Conservation (phyloP, 2,329 filamentous ascomycete species). For the Trichoderma atrobrunneum region DNA sequence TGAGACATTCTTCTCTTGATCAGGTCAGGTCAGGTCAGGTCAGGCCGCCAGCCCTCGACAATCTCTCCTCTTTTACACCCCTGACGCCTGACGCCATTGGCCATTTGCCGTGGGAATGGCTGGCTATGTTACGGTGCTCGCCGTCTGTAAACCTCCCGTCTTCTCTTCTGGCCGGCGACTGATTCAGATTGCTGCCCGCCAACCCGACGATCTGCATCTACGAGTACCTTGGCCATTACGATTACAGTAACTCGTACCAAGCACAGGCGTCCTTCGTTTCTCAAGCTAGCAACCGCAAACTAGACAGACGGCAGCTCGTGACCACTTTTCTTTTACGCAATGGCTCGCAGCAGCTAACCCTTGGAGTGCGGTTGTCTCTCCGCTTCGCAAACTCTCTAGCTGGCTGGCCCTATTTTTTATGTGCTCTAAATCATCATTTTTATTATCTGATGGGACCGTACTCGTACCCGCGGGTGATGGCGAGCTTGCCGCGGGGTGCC, state of each 20-base stretch:
- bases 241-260: not conserved
- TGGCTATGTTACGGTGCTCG: not conserved
- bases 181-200: not conserved
- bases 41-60: not conserved
- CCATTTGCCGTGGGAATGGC: not conserved
- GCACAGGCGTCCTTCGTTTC: not conserved
- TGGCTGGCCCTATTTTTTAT: not conserved
- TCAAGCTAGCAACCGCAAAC: not conserved
- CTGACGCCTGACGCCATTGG: not conserved
- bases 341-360: not conserved
- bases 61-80: not conserved
- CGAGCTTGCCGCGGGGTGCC: not conserved
- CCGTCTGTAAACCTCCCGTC: not conserved
- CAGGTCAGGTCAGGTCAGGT: too few species aligned
- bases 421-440: too few species aligned
- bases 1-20: too few species aligned
- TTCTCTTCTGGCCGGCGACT: not conserved
- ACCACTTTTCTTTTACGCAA: not conserved
- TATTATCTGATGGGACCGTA: not conserved
- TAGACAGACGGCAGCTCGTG: not conserved
- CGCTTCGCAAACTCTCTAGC: not conserved
- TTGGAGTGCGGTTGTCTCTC: not conserved
- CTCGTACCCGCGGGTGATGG: not conserved
- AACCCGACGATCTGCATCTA: not conserved
- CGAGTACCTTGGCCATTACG: not conserved